A percentile compares a stretch with the other conserved stretches of the same genome.
These are phyloP conservation scores for Cenchrus purpureus DNA, from an alignment of 176 grass and related monocot species.

Conservation along the genomic window DNA sequence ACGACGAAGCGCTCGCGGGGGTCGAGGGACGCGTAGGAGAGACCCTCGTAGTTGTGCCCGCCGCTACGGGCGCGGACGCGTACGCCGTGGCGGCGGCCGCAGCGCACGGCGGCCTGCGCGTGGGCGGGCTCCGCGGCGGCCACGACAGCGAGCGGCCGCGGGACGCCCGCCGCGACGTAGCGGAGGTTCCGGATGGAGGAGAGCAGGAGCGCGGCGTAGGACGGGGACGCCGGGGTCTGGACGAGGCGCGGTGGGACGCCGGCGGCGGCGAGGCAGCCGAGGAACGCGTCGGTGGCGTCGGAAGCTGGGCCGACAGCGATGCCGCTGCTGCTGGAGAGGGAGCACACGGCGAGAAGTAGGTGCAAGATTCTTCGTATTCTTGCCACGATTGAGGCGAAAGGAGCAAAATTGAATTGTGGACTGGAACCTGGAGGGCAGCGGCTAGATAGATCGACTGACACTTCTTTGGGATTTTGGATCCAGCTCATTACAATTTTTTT, in stretches of 20 bases:
- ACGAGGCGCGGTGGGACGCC: constrained; percentile 26
- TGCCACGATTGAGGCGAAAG: neutral
- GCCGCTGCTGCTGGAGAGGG: constrained; percentile 25
- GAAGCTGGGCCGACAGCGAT: neutral
- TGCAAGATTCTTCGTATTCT: neutral
- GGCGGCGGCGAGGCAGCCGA: constrained; percentile 27
- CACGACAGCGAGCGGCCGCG: constrained; percentile 49
- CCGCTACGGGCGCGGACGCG: constrained; percentile 54
- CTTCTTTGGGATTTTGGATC: no score
- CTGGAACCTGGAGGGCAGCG: neutral
- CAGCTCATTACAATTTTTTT: no score
- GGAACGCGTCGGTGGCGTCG: constrained; percentile 20
- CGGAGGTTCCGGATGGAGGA: constrained; percentile 37
- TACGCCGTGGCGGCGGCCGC: constrained; percentile 49
- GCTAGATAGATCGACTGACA: no score
- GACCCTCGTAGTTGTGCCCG: constrained; percentile 70
- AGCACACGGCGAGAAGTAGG: constrained; percentile 20
- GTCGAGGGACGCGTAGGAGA: constrained; percentile 56
- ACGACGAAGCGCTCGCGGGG: constrained; percentile 42
- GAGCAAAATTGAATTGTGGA: neutral
- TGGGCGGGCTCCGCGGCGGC: constrained; percentile 39
- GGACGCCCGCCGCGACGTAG: constrained; percentile 16
- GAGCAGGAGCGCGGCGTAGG: constrained; percentile 23
- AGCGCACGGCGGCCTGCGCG: constrained; percentile 50
- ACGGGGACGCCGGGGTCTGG: constrained; percentile 35